Evolutionary conservation across 2,329 filamentous ascomycete genomes (phyloP).

Genomic region (Aspergillus fumigatiaffinis): DNA sequence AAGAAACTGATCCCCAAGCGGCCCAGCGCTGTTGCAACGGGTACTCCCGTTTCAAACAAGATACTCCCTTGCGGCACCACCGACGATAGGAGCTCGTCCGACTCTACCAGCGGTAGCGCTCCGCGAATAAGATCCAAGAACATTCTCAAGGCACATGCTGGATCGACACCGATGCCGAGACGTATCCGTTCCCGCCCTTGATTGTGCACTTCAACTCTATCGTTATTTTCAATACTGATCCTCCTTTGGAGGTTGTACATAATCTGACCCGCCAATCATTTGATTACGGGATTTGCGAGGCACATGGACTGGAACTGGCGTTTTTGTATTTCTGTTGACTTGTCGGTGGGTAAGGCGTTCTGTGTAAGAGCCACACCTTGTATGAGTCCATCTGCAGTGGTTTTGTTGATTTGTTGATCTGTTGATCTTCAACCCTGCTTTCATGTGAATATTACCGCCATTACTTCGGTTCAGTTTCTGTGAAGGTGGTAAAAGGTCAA

Average conservation of each 20-base stretch:
- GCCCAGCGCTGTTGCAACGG: slow-evolving; percentile 20
- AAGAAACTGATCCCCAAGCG: slow-evolving; percentile 35
- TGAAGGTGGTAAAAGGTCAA: too few relatives aligned
- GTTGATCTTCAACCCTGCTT: background rate
- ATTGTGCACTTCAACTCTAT: slow-evolving; percentile 8
- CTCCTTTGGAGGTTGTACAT: slow-evolving; percentile 1
- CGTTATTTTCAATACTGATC: slow-evolving; percentile 1
- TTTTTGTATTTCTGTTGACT: background rate
- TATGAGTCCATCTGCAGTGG: background rate
- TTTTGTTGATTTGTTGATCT: background rate
- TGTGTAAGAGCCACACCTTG: too few relatives aligned
- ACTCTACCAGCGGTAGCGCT: slow-evolving; percentile 13
- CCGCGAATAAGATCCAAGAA: slow-evolving; percentile 23
- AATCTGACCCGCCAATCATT: background rate
- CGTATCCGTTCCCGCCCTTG: slow-evolving; percentile 28
- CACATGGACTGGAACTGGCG: background rate
- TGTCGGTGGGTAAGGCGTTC: background rate
- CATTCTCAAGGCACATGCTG: slow-evolving; percentile 30
- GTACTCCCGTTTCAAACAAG: slow-evolving; percentile 17
- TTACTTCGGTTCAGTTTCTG: background rate
- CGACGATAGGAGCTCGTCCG: slow-evolving; percentile 17
- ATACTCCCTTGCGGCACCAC: slow-evolving; percentile 8
- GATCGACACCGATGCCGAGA: slow-evolving; percentile 33
- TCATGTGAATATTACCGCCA: background rate
- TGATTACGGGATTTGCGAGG: slow-evolving; percentile 3